These are phyloP conservation scores for Astragalus glycyphyllos DNA, from an alignment of 306 rosid genomes.

Conservation along the genomic window DNA sequence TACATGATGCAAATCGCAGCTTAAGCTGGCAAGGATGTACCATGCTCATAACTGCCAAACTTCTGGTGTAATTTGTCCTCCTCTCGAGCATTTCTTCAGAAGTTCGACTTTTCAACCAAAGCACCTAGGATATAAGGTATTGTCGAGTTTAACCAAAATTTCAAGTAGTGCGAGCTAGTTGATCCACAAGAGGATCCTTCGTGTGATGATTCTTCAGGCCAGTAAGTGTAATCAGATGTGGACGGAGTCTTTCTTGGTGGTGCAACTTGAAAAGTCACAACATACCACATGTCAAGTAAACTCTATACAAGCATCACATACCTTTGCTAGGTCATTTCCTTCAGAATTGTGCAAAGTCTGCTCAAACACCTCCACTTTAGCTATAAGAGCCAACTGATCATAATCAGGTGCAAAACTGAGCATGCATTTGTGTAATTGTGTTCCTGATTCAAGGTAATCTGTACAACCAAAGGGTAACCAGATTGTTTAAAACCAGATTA, in stretches of 20 bases:
- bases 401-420: conserved; percentile 96
- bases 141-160: too few relatives aligned
- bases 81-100: too few relatives aligned
- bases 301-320: conserved; percentile 37
- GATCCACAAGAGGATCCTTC: too few relatives aligned
- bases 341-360: conserved; percentile 87
- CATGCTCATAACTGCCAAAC: too few relatives aligned
- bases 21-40: too few relatives aligned
- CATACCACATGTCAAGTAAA: conserved; percentile 25
- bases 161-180: too few relatives aligned
- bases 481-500: too few relatives aligned
- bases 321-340: conserved; percentile 94
- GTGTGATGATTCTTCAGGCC: too few relatives aligned
- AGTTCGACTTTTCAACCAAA: conserved; percentile 98
- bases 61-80: too few relatives aligned
- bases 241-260: conserved; percentile 37
- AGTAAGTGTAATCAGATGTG: too few relatives aligned
- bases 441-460: conserved; percentile 95
- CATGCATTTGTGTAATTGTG: conserved; percentile 92
- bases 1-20: too few relatives aligned
- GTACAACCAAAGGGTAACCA: conserved; percentile 34
- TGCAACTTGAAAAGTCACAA: conserved; percentile 35
- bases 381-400: conserved; percentile 93
- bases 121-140: conserved; percentile 86
- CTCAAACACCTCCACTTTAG: conserved; percentile 98